A percentile compares a stretch with the other conserved stretches of the same genome.
Evolutionary conservation across 306 rosid genomes (phyloP).

Genomic region (Oxytropis ochrocephala): DNA sequence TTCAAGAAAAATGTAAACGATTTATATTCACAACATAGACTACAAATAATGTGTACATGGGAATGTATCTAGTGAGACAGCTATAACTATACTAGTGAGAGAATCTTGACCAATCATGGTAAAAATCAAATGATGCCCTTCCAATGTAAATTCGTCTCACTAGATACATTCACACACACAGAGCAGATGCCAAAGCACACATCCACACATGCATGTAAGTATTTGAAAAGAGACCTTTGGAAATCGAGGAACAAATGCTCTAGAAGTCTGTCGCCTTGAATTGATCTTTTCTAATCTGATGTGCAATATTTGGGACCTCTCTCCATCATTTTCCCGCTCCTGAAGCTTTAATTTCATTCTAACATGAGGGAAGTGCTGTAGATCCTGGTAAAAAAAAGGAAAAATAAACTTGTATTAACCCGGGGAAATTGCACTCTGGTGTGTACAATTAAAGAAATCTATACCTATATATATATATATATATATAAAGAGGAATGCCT

Average conservation of each 20-base stretch:
- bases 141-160: not conserved
- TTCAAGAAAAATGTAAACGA: not conserved
- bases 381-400: constrained; percentile 48
- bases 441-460: too few relatives aligned
- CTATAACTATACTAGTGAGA: not conserved
- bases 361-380: constrained; percentile 67
- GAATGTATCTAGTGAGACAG: not conserved
- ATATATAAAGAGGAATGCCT: too few relatives aligned
- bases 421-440: not conserved
- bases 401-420: not conserved
- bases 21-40: not conserved
- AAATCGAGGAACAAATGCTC: constrained; percentile 83
- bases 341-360: constrained; percentile 59
- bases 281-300: constrained; percentile 75
- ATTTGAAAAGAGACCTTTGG: constrained; percentile 57
- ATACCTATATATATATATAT: too few relatives aligned
- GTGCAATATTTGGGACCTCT: constrained; percentile 33
- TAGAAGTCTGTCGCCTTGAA: constrained; percentile 49
- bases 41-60: not conserved
- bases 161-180: not conserved
- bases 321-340: constrained; percentile 33
- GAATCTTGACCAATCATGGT: not conserved
- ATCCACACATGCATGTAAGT: not conserved
- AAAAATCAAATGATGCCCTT: not conserved
- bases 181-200: too few relatives aligned